Percentiles rank a stretch among this genome's conserved stretches.
Evolutionary conservation across 768 basidiomycete genomes (phyloP).

Genomic region (Asterophora lycoperdoides): DNA sequence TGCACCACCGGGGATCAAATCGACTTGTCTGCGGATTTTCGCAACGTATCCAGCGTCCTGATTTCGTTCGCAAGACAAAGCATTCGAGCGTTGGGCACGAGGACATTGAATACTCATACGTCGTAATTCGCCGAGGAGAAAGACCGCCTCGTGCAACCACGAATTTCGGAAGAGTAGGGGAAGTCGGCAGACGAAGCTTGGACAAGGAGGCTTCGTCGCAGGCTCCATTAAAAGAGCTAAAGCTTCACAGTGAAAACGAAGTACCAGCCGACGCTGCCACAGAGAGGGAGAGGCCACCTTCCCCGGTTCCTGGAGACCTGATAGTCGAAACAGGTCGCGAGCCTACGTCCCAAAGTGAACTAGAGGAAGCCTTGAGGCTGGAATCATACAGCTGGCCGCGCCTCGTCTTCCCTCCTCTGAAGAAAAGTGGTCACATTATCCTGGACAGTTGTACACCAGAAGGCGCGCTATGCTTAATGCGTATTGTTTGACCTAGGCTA

Average conservation of each 20-base stretch:
- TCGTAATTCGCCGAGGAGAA: slow-evolving; percentile 77
- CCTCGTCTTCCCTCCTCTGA: slow-evolving; percentile 87
- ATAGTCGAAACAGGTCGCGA: slow-evolving; percentile 7
- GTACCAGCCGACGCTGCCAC: slow-evolving; percentile 6
- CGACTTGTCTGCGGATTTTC: slow-evolving; percentile 74
- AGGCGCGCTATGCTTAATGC: slow-evolving; percentile 44
- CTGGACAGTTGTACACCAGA: slow-evolving; percentile 82
- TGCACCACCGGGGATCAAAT: slow-evolving; percentile 51
- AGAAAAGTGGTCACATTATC: slow-evolving; percentile 87
- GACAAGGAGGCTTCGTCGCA: slow-evolving; percentile 29
- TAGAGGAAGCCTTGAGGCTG: slow-evolving; percentile 53
- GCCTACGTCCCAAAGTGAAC: slow-evolving; percentile 25
- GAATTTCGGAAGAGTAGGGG: slow-evolving; percentile 49
- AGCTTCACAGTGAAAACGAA: slow-evolving; percentile 33
- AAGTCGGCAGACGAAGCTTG: slow-evolving; percentile 44
- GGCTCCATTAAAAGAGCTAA: slow-evolving; percentile 36
- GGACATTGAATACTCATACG: slow-evolving; percentile 85
- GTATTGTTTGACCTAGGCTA: slow-evolving; percentile 5
- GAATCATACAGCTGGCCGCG: slow-evolving; percentile 91
- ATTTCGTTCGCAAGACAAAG: slow-evolving; percentile 83
- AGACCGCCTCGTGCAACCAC: slow-evolving; percentile 46
- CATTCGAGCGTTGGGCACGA: slow-evolving; percentile 83
- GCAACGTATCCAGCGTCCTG: slow-evolving; percentile 83
- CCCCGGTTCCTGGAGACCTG: slow-evolving; percentile 7
- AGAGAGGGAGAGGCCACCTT: slow-evolving; percentile 8